Evolutionary conservation across 805 yeast genomes (phyloP).

Genomic region (Metschnikowia hibisci): DNA sequence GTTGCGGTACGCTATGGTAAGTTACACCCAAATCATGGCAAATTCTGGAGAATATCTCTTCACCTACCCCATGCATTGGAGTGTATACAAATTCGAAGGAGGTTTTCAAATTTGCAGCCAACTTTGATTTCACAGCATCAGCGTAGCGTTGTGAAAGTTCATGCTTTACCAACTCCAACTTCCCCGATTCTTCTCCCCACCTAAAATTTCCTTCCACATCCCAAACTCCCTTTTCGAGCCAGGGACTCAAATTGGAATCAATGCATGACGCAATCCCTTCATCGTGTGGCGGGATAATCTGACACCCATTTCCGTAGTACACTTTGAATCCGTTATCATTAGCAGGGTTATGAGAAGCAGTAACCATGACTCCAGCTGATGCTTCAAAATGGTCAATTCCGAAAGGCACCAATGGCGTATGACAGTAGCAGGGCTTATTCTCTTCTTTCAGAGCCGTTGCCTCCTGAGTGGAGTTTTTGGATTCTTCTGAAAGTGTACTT

Average conservation of each 20-base stretch:
- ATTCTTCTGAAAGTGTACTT: slow-evolving; percentile 30
- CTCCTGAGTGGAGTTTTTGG: slow-evolving; percentile 10
- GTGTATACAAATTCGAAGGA: slow-evolving; percentile 68
- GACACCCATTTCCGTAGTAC: slow-evolving; percentile 91
- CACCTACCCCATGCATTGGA: slow-evolving; percentile 95
- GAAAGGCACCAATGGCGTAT: slow-evolving; percentile 93
- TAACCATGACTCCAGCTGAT: slow-evolving; percentile 85
- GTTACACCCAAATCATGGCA: slow-evolving; percentile 34
- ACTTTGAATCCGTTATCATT: slow-evolving; percentile 93
- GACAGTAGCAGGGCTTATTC: slow-evolving; percentile 36
- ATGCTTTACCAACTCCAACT: slow-evolving; percentile 39
- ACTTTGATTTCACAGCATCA: slow-evolving; percentile 18
- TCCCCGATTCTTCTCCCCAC: slow-evolving; percentile 19
- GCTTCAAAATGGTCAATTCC: slow-evolving; percentile 62
- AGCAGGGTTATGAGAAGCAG: slow-evolving; percentile 86
- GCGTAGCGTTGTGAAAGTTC: slow-evolving; percentile 44
- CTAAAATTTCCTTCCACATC: slow-evolving; percentile 37
- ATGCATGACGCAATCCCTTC: slow-evolving; percentile 63
- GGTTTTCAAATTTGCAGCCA: slow-evolving; percentile 28
- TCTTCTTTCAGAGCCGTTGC: neutral
- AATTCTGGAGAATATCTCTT: slow-evolving; percentile 49
- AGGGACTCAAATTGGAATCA: slow-evolving; percentile 56
- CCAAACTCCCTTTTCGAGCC: slow-evolving; percentile 46
- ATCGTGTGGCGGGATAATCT: slow-evolving; percentile 92
- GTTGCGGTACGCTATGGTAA: slow-evolving; percentile 53